A percentile compares a stretch with the other conserved stretches of the same genome.
These are phyloP conservation scores for Talaromyces liani DNA, from an alignment of 495 filamentous ascomycete species.

Conservation along the genomic window DNA sequence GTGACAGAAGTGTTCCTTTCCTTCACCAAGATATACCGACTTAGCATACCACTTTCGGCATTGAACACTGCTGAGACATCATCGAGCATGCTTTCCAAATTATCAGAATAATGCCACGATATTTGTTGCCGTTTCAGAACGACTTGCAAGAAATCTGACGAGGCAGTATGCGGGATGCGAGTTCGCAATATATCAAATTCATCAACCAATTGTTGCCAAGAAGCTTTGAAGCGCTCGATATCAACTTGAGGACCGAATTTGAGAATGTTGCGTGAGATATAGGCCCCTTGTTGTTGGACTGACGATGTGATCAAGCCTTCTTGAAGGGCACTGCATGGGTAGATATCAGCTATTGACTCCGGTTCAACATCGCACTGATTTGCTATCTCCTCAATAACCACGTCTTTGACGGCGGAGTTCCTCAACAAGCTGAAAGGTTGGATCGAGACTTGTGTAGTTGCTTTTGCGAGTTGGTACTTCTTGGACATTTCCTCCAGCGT, in stretches of 20 bases:
- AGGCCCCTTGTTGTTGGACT: slow-evolving; percentile 42
- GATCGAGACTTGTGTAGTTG: slow-evolving; percentile 10
- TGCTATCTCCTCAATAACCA: slow-evolving; percentile 37
- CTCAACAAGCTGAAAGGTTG: slow-evolving; percentile 42
- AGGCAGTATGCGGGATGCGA: slow-evolving; percentile 43
- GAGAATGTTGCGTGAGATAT: slow-evolving; percentile 44
- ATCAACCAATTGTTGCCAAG: slow-evolving; percentile 44
- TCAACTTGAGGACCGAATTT: slow-evolving; percentile 34
- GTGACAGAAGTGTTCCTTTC: slow-evolving; percentile 15
- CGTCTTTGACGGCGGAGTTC: slow-evolving; percentile 14
- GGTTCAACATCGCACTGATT: slow-evolving; percentile 33
- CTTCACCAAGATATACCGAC: slow-evolving; percentile 46
- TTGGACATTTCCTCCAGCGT: slow-evolving; percentile 41
- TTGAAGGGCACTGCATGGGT: slow-evolving; percentile 65
- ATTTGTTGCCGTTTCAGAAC: slow-evolving; percentile 43
- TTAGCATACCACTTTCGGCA: slow-evolving; percentile 47
- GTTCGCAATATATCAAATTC: slow-evolving; percentile 48
- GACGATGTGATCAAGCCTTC: slow-evolving; percentile 62
- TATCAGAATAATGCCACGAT: slow-evolving; percentile 34
- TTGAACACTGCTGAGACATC: slow-evolving; percentile 36
- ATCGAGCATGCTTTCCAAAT: slow-evolving; percentile 37
- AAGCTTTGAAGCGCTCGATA: slow-evolving; percentile 39
- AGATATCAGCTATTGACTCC: slow-evolving; percentile 44
- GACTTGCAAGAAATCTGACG: slow-evolving; percentile 44
- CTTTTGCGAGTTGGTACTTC: slow-evolving; percentile 13